Evolutionary conservation across 139 green algal genomes (phyloP).

Genomic region (Tetratostichococcus sp.): DNA sequence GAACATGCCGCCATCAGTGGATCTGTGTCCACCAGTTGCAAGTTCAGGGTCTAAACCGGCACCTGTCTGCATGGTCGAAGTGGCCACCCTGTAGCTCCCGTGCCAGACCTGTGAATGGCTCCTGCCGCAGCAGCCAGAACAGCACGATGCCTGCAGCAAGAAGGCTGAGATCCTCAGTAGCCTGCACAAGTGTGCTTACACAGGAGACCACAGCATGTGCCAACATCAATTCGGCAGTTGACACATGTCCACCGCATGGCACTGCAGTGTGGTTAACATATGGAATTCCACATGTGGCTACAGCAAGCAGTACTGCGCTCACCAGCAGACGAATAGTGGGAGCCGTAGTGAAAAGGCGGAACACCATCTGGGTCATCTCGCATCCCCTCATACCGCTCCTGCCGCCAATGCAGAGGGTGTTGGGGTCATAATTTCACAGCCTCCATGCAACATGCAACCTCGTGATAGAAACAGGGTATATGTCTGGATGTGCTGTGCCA

Average conservation of each 20-base stretch:
- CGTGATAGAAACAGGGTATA: too few relatives aligned
- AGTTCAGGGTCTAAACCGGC: neutral
- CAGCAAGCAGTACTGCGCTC: too few relatives aligned
- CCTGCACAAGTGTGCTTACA: too few relatives aligned
- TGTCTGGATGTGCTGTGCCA: too few relatives aligned
- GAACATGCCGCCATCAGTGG: too few relatives aligned
- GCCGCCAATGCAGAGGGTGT: slow-evolving; percentile 1
- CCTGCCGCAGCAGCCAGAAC: slow-evolving; percentile 83
- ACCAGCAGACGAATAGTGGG: slow-evolving; percentile 88
- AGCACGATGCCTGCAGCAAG: slow-evolving; percentile 70
- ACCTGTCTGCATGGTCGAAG: slow-evolving; percentile 80
- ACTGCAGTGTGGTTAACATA: too few relatives aligned
- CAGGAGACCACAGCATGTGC: too few relatives aligned
- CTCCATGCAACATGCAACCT: too few relatives aligned
- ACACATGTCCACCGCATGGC: too few relatives aligned
- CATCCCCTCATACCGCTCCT: slow-evolving; percentile 2
- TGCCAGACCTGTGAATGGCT: slow-evolving; percentile 46
- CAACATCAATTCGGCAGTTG: too few relatives aligned
- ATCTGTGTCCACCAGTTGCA: neutral
- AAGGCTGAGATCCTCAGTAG: slow-evolving; percentile 24
- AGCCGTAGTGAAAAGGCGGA: slow-evolving; percentile 84
- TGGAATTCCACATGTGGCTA: too few relatives aligned
- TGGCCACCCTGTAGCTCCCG: slow-evolving; percentile 65
- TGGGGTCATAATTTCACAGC: neutral
- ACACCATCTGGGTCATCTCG: slow-evolving; percentile 26